Conservation (phyloP, 345 rosid species). For the Cardamine occulta region DNA sequence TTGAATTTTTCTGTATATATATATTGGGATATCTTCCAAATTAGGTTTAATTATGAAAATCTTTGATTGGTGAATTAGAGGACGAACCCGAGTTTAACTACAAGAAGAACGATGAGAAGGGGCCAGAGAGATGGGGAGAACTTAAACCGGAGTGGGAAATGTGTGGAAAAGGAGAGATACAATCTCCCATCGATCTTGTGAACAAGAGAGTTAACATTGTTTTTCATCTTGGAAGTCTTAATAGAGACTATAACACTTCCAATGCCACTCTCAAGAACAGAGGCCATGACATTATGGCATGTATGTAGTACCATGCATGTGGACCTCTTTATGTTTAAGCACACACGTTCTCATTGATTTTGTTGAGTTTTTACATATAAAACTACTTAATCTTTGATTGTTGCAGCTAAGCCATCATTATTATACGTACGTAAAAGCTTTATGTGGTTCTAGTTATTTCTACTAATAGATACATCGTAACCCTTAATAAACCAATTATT, state of each 20-base stretch:
- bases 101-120: slow-evolving; percentile 43
- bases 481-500: background rate
- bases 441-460: background rate
- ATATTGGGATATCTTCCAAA: background rate
- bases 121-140: slow-evolving; percentile 79
- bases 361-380: background rate
- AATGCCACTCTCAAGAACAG: slow-evolving; percentile 73
- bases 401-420: background rate
- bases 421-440: background rate
- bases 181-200: slow-evolving; percentile 81
- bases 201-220: slow-evolving; percentile 58
- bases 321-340: background rate
- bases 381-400: background rate
- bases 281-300: slow-evolving; percentile 91
- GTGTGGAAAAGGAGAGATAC: slow-evolving; percentile 74
- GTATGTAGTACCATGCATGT: background rate
- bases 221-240: slow-evolving; percentile 63
- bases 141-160: slow-evolving; percentile 61
- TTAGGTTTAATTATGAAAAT: background rate
- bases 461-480: background rate
- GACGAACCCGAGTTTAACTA: slow-evolving; percentile 72
- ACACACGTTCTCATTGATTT: background rate
- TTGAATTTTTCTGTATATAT: background rate
- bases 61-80: slow-evolving; percentile 47
- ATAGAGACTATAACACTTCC: slow-evolving; percentile 55